These are phyloP conservation scores for Dalbergia cultrata DNA, from an alignment of 306 rosid species.

Conservation along the genomic window DNA sequence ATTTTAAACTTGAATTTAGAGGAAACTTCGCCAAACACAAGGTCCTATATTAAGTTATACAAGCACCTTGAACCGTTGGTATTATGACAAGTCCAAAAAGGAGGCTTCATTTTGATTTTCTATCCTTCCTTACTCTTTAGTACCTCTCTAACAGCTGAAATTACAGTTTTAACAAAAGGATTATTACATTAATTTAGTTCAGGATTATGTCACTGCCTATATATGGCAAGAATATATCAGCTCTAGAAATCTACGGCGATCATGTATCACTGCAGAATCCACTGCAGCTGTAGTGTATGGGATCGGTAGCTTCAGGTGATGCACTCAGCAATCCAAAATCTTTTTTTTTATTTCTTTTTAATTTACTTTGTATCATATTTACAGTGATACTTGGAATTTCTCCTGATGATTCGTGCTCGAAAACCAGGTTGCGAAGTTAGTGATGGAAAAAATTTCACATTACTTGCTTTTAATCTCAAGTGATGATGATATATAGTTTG, in stretches of 20 bases:
- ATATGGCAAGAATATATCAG: neutral
- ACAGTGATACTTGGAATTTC: neutral
- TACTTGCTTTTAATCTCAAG: neutral
- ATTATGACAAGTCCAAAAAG: neutral
- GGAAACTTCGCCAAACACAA: neutral
- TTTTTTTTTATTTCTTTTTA: neutral
- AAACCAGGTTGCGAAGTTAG: neutral
- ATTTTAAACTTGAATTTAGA: neutral
- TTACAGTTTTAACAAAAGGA: neutral
- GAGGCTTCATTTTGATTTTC: neutral
- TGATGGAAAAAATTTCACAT: neutral
- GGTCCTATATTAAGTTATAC: neutral
- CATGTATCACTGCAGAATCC: neutral
- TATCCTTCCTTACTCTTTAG: neutral
- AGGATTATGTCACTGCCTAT: slow-evolving; percentile 2
- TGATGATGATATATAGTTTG: neutral
- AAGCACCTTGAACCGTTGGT: neutral
- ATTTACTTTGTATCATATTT: too few relatives aligned
- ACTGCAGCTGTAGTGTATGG: neutral
- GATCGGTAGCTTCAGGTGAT: neutral
- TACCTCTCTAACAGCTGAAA: neutral
- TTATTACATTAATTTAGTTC: neutral
- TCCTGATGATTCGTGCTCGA: slow-evolving; percentile 4
- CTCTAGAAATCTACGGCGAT: neutral
- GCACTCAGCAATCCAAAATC: neutral